These are phyloP conservation scores for Azolla pinnata DNA, from an alignment of 75 land plant genomes.

Conservation along the genomic window DNA sequence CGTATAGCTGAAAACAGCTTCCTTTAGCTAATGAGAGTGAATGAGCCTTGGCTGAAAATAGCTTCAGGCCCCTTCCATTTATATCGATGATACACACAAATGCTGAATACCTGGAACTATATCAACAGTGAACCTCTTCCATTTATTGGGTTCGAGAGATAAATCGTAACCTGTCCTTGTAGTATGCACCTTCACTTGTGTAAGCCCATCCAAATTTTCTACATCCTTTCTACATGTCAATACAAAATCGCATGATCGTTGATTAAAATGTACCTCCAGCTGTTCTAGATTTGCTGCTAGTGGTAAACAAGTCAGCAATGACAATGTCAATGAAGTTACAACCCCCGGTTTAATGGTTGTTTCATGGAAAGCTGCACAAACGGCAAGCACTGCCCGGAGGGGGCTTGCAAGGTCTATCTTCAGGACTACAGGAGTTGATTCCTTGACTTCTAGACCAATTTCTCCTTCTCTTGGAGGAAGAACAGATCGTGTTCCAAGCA, in stretches of 20 bases:
- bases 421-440: conserved; percentile 42
- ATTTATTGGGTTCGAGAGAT: conserved; percentile 22
- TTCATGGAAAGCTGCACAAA: conserved; percentile 82
- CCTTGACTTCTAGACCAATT: conserved; percentile 23
- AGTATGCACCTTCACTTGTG: too few relatives aligned
- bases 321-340: conserved; percentile 47
- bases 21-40: neutral
- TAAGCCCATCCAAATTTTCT: conserved; percentile 43
- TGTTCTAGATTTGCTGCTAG: conserved; percentile 47
- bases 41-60: neutral
- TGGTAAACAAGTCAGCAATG: conserved; percentile 77
- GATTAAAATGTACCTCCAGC: conserved; percentile 82
- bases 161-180: conserved; percentile 35
- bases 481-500: conserved; percentile 26
- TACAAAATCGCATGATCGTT: conserved; percentile 56
- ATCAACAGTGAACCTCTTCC: conserved; percentile 33
- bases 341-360: conserved; percentile 63
- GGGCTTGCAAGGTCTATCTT: conserved; percentile 90
- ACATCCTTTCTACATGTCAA: conserved; percentile 11
- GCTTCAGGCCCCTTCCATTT: too few relatives aligned
- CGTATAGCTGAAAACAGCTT: too few relatives aligned
- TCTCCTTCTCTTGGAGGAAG: conserved; percentile 16
- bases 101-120: conserved; percentile 30
- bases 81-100: too few relatives aligned
- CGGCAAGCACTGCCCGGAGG: conserved; percentile 59